These are phyloP conservation scores for Geranomyces michiganensis DNA, from an alignment of 192 early-diverging fungal genomes.

Conservation along the genomic window DNA sequence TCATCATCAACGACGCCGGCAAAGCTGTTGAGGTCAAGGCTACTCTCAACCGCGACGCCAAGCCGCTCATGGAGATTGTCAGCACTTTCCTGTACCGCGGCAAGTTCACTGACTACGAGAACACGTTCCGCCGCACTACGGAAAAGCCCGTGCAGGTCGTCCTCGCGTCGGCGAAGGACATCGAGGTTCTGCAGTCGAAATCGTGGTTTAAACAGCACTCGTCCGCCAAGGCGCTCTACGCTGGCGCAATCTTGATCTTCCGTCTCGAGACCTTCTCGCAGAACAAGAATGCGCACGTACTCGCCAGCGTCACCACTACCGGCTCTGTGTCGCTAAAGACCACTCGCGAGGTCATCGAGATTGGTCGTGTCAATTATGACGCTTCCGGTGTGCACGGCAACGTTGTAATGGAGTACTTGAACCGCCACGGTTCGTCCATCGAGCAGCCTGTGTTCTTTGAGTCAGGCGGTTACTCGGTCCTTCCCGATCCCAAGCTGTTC, in stretches of 20 bases:
- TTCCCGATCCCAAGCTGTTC: constrained; percentile 82
- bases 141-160: constrained; percentile 79
- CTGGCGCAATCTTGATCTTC: constrained; percentile 72
- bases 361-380: constrained; percentile 80
- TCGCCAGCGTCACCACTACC: constrained; percentile 73
- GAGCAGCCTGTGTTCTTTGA: constrained; percentile 85
- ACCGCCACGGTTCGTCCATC: constrained; percentile 81
- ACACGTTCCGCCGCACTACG: constrained; percentile 81
- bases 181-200: constrained; percentile 88
- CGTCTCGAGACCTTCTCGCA: constrained; percentile 69
- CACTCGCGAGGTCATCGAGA: constrained; percentile 60
- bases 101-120: constrained; percentile 81
- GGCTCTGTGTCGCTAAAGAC: constrained; percentile 53
- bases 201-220: constrained; percentile 81
- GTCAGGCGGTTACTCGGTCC: constrained; percentile 84
- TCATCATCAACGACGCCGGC: constrained; percentile 86
- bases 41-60: constrained; percentile 43
- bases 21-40: constrained; percentile 85
- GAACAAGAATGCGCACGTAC: constrained; percentile 62
- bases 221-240: constrained; percentile 62
- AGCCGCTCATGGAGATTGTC: constrained; percentile 84
- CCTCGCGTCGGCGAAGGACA: constrained; percentile 77
- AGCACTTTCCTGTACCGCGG: constrained; percentile 94
- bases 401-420: constrained; percentile 86
- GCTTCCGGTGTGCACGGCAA: constrained; percentile 78